phyloP scores from a whole-genome alignment of 2,329 filamentous ascomycete genomes.

The Pseudogymnoascus sp. region DNA sequence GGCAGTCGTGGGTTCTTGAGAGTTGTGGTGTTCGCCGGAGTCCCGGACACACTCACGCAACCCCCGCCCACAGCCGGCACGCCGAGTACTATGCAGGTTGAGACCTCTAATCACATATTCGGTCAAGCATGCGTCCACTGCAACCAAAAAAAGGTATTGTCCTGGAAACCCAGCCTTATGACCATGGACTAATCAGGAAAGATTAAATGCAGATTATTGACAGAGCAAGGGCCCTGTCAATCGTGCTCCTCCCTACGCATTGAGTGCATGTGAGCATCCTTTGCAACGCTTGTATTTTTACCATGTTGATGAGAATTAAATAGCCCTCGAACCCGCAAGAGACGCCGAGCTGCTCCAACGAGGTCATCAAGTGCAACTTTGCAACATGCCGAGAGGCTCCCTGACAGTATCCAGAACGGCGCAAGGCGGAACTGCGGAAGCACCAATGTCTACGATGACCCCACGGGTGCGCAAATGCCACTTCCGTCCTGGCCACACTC shows the following conservation, averaged over 20 bases:
- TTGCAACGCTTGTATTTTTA: neutral
- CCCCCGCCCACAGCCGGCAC: neutral
- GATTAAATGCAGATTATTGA: slow-evolving; percentile 25
- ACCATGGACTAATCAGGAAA: slow-evolving; percentile 8
- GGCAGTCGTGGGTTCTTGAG: neutral
- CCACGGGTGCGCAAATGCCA: neutral
- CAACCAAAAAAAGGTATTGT: slow-evolving; percentile 25
- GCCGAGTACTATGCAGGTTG: neutral
- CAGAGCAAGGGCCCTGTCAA: slow-evolving; percentile 18
- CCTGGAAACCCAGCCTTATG: neutral
- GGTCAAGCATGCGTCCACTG: slow-evolving; percentile 25
- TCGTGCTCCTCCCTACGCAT: neutral
- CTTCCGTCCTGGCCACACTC: neutral
- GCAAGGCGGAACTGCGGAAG: neutral
- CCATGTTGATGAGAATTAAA: neutral
- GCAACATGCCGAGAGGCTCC: neutral
- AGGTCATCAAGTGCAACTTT: neutral
- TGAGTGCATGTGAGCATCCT: slow-evolving; percentile 4
- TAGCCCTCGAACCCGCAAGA: slow-evolving; percentile 5
- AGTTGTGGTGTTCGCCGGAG: neutral
- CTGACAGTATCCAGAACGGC: neutral
- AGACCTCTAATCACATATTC: neutral
- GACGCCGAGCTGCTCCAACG: neutral
- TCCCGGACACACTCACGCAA: neutral
- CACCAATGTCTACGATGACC: neutral